Percentiles rank a stretch among this genome's conserved stretches.
Evolutionary conservation across 352 stramenopile species (phyloP).

Genomic region (Phytophthora fragariaefolia): DNA sequence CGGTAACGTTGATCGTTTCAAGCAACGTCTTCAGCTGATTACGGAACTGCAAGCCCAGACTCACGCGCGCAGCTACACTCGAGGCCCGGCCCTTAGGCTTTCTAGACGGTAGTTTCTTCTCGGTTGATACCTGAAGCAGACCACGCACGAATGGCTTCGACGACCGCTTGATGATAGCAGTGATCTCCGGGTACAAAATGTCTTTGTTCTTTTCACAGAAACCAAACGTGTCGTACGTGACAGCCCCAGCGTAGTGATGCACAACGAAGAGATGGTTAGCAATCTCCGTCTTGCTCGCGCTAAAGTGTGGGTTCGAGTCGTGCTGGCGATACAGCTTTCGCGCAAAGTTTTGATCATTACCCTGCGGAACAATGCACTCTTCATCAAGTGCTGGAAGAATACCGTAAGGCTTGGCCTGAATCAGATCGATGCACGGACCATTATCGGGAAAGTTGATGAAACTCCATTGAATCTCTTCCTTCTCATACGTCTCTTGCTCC

Average conservation of each 20-base stretch:
- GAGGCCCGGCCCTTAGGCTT: conserved; percentile 43
- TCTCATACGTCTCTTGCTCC: conserved; percentile 90
- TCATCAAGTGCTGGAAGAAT: conserved; percentile 90
- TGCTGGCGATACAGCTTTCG: conserved; percentile 84
- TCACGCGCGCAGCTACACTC: conserved; percentile 57
- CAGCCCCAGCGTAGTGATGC: conserved; percentile 93
- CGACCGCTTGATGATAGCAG: conserved; percentile 73
- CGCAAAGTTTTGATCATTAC: conserved; percentile 88
- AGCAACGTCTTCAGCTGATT: conserved; percentile 93
- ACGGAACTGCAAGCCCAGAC: conserved; percentile 91
- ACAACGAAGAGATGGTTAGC: conserved; percentile 85
- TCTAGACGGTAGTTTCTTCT: conserved; percentile 29
- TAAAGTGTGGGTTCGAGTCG: conserved; percentile 72
- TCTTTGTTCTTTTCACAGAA: conserved; percentile 98
- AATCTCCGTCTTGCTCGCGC: conserved; percentile 77
- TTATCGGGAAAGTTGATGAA: conserved; percentile 93
- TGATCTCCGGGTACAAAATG: conserved; percentile 87
- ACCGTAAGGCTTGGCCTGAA: conserved; percentile 85
- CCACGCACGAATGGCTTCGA: conserved; percentile 75
- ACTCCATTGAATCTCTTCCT: conserved; percentile 88
- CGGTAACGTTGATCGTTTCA: conserved; percentile 93
- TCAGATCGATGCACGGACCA: conserved; percentile 89
- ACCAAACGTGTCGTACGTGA: conserved; percentile 93
- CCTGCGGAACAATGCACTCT: conserved; percentile 90
- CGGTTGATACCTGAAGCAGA: conserved; percentile 49